Conservation (phyloP, 1,139 yeast genomes). For the Taphrina flavorubra region DNA sequence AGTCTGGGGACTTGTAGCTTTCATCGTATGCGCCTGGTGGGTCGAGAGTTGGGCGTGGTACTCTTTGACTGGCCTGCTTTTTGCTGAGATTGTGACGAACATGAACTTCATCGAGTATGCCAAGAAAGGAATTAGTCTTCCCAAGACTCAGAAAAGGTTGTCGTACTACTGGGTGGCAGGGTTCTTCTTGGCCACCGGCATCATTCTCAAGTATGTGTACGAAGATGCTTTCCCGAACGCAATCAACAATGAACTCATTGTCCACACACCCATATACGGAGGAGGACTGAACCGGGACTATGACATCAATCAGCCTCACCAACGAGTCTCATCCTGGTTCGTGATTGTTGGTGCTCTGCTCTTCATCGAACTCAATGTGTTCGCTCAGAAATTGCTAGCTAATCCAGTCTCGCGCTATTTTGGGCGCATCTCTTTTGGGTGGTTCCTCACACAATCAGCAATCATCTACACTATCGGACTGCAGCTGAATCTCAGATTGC, state of each 20-base stretch:
- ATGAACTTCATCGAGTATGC: constrained; percentile 35
- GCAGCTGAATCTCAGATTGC: constrained; percentile 30
- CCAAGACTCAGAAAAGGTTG: constrained; percentile 12
- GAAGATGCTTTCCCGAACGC: constrained; percentile 33
- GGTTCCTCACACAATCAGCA: constrained; percentile 32
- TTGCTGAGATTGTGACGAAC: constrained; percentile 30
- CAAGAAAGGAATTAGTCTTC: constrained; percentile 17
- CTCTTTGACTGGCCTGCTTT: constrained; percentile 30
- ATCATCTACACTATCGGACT: constrained; percentile 39
- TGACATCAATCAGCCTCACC: constrained; percentile 29
- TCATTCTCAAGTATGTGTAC: constrained; percentile 37
- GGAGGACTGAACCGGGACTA: constrained; percentile 37
- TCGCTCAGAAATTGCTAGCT: constrained; percentile 27
- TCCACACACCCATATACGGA: constrained; percentile 36
- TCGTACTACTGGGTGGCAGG: constrained; percentile 29
- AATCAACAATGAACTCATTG: constrained; percentile 35
- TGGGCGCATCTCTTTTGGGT: constrained; percentile 37
- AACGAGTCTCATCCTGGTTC: constrained; percentile 40
- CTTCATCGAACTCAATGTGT: constrained; percentile 28
- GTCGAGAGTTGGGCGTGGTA: constrained; percentile 40
- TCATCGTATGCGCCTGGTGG: constrained; percentile 33
- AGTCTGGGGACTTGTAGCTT: constrained; percentile 23
- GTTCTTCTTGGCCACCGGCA: constrained; percentile 26
- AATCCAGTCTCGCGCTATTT: constrained; percentile 34
- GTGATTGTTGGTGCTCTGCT: constrained; percentile 37